A percentile compares a stretch with the other conserved stretches of the same genome.
Evolutionary conservation across 208 protist genomes (phyloP).

Genomic region (Acanthamoeba pearcei): DNA sequence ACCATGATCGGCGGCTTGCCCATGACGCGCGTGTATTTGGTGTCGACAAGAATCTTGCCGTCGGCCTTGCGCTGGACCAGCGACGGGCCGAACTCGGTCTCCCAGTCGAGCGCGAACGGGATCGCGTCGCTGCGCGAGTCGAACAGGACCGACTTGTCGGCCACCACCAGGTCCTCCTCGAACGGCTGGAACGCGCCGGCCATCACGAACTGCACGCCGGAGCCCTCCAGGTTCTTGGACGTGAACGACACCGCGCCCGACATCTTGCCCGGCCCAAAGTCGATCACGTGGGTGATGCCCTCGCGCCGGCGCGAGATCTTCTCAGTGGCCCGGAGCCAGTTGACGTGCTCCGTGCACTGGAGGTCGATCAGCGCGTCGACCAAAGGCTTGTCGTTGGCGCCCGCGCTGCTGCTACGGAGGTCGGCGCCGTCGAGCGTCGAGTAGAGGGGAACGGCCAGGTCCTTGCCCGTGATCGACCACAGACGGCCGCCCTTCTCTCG

Average conservation of each 20-base stretch:
- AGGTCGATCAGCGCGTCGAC: slow-evolving; percentile 20
- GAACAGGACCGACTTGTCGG: slow-evolving; percentile 81
- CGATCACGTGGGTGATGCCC: slow-evolving; percentile 86
- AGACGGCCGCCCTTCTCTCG: slow-evolving; percentile 40
- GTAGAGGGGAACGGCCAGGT: slow-evolving; percentile 83
- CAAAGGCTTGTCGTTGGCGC: neutral
- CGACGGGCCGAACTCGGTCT: slow-evolving; percentile 81
- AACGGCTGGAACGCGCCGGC: slow-evolving; percentile 76
- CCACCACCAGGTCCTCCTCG: slow-evolving; percentile 67
- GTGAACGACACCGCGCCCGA: slow-evolving; percentile 81
- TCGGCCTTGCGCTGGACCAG: slow-evolving; percentile 77
- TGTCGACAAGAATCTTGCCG: slow-evolving; percentile 82
- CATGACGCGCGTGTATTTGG: slow-evolving; percentile 81
- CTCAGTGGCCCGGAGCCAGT: slow-evolving; percentile 75
- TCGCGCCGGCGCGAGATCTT: slow-evolving; percentile 65
- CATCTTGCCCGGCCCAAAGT: slow-evolving; percentile 87
- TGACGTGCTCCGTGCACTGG: slow-evolving; percentile 48
- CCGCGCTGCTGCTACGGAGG: slow-evolving; percentile 15
- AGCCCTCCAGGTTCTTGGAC: slow-evolving; percentile 81
- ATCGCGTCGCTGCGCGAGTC: slow-evolving; percentile 61
- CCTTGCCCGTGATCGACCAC: slow-evolving; percentile 67
- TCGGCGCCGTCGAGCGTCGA: slow-evolving; percentile 82
- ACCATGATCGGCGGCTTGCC: slow-evolving; percentile 90
- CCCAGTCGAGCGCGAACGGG: slow-evolving; percentile 73
- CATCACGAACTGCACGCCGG: slow-evolving; percentile 80